These are phyloP conservation scores for Calocybe cyanea DNA, from an alignment of 768 basidiomycete species.

Conservation along the genomic window DNA sequence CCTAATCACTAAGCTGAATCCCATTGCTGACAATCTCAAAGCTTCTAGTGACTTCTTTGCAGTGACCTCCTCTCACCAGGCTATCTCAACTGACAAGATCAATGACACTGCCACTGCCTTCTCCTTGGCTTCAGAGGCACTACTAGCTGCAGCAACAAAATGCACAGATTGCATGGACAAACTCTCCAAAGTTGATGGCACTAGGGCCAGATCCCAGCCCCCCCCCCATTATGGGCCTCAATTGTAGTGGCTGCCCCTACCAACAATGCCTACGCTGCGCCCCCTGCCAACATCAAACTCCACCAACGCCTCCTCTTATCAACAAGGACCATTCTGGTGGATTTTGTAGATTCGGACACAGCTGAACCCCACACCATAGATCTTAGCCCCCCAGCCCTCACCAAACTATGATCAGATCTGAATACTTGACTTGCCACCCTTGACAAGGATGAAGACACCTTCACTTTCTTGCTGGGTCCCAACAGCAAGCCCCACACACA, in stretches of 20 bases:
- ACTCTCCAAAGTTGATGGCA: not conserved
- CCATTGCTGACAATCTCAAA: not conserved
- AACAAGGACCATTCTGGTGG: not conserved
- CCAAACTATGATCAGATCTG: not conserved
- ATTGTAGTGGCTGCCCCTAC: no score
- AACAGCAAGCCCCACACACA: not conserved
- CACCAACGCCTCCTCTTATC: constrained; percentile 3
- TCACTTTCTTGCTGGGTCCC: not conserved
- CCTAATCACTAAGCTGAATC: not conserved
- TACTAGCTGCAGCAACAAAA: not conserved
- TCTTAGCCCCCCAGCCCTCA: not conserved
- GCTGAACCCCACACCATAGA: not conserved
- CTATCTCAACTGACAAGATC: no score
- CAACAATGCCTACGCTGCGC: not conserved
- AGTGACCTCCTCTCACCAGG: not conserved
- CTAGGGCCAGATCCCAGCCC: not conserved
- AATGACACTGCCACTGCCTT: not conserved
- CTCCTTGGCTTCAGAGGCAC: not conserved
- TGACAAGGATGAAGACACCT: not conserved
- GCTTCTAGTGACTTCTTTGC: not conserved
- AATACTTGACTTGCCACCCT: not conserved
- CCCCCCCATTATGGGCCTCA: not conserved
- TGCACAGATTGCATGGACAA: not conserved
- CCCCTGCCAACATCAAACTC: constrained; percentile 2
- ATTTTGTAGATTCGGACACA: not conserved